phyloP scores from a whole-genome alignment of 2,329 filamentous ascomycete species.

The Polychaeton citri region DNA sequence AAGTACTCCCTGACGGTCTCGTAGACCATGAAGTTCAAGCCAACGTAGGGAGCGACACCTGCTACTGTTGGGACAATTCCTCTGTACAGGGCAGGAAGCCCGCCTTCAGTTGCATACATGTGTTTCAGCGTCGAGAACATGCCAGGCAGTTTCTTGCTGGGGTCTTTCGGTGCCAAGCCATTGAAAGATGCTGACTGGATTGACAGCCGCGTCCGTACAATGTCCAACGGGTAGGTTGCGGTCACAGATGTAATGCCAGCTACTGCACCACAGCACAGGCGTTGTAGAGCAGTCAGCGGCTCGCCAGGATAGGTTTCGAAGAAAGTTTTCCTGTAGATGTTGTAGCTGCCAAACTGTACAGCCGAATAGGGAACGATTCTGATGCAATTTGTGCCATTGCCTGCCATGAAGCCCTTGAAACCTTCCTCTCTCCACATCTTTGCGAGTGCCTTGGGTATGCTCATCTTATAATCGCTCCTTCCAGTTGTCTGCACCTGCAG shows the following conservation, averaged over 20 bases:
- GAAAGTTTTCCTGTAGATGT: conserved; percentile 87
- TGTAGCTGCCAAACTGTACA: conserved; percentile 96
- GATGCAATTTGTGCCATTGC: conserved; percentile 96
- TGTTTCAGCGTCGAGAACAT: conserved; percentile 74
- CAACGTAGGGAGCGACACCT: conserved; percentile 92
- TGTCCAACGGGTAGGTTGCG: conserved; percentile 91
- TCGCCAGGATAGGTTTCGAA: conserved; percentile 65
- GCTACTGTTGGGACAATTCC: conserved; percentile 89
- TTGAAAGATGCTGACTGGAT: conserved; percentile 96
- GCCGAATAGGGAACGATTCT: conserved; percentile 97
- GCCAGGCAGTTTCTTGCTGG: conserved; percentile 56
- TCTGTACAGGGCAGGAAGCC: conserved; percentile 72
- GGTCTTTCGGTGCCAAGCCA: conserved; percentile 50
- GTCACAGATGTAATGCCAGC: conserved; percentile 93
- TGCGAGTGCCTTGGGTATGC: conserved; percentile 69
- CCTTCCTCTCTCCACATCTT: conserved; percentile 98
- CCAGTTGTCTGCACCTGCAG: conserved; percentile 89
- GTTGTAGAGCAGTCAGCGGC: conserved; percentile 58
- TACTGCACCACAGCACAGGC: conserved; percentile 77
- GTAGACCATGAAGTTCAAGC: conserved; percentile 97
- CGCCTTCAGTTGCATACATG: conserved; percentile 91
- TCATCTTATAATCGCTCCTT: conserved; percentile 84
- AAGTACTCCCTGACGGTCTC: conserved; percentile 74
- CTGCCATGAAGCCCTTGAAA: conserved; percentile 93
- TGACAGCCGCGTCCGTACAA: conserved; percentile 86